Evolutionary conservation across 305 asterid genomes (phyloP).

Genomic region (Solanum hybrid): DNA sequence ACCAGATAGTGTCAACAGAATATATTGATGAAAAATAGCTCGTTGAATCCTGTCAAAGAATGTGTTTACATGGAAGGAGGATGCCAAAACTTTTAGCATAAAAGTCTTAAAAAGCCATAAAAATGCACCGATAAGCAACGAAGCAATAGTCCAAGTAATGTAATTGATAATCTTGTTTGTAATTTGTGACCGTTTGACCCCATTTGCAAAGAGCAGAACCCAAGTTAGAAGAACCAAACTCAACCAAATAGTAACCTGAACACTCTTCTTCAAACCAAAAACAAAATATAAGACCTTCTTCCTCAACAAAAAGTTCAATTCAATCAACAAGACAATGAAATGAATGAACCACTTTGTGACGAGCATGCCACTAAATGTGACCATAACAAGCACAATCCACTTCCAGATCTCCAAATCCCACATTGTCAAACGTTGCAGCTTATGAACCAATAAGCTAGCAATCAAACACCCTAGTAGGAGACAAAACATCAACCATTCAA

Average conservation of each 20-base stretch:
- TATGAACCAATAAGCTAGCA: conserved; percentile 38
- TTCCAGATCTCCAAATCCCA: conserved; percentile 60
- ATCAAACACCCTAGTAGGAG: conserved; percentile 45
- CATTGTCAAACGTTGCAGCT: conserved; percentile 18
- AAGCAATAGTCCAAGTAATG: conserved; percentile 51
- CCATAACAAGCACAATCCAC: conserved; percentile 57
- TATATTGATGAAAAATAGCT: conserved; percentile 63
- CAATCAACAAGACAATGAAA: conserved; percentile 54
- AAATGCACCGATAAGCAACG: conserved; percentile 52
- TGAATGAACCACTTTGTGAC: conserved; percentile 48
- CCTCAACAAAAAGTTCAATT: conserved; percentile 52
- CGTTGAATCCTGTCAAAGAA: conserved; percentile 79
- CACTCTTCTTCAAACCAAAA: conserved; percentile 53
- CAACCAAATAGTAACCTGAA: conserved; percentile 51
- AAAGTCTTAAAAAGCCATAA: conserved; percentile 65
- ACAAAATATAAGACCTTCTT: conserved; percentile 69
- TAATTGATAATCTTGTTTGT: conserved; percentile 30
- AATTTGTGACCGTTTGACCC: conserved; percentile 22
- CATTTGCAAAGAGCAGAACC: conserved; percentile 36
- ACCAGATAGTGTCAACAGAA: conserved; percentile 54
- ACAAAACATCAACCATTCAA: conserved; percentile 55
- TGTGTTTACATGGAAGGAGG: conserved; percentile 62
- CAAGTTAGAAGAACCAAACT: conserved; percentile 55
- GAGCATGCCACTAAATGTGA: conserved; percentile 61
- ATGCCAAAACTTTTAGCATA: conserved; percentile 62